Evolutionary conservation across 495 filamentous ascomycete genomes (phyloP).

Genomic region (Neurospora discreta): DNA sequence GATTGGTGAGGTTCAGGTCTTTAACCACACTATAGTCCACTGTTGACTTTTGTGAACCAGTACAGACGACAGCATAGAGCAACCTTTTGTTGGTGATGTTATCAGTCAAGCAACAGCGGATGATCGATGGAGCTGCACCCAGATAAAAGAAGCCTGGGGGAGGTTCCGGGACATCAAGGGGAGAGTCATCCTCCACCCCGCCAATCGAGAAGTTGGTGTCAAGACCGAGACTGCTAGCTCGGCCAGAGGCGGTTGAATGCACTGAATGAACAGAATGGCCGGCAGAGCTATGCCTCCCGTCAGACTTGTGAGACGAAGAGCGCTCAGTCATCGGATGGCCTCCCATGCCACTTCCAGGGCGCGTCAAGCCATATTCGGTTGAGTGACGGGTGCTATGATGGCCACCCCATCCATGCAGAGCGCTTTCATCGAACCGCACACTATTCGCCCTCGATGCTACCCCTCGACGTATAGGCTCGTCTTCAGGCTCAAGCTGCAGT

Average conservation of each 20-base stretch:
- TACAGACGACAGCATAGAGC: constrained; percentile 85
- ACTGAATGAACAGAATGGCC: constrained; percentile 66
- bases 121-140: constrained; percentile 81
- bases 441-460: constrained; percentile 86
- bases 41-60: constrained; percentile 77
- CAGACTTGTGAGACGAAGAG: constrained; percentile 86
- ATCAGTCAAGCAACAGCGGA: constrained; percentile 86
- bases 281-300: constrained; percentile 87
- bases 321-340: constrained; percentile 68
- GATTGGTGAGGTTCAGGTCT: constrained; percentile 56
- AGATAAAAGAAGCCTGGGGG: constrained; percentile 73
- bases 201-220: constrained; percentile 59
- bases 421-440: constrained; percentile 97
- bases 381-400: constrained; percentile 60
- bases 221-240: constrained; percentile 72
- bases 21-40: constrained; percentile 62
- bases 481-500: constrained; percentile 65
- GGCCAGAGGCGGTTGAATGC: constrained; percentile 54
- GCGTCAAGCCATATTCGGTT: constrained; percentile 63
- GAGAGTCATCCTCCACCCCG: constrained; percentile 51
- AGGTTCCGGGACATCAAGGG: constrained; percentile 54
- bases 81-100: constrained; percentile 78
- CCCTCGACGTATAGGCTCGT: constrained; percentile 77
- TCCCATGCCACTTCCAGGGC: constrained; percentile 56
- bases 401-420: constrained; percentile 81